phyloP scores from a whole-genome alignment of 352 stramenopile genomes.

The Phytophthora sansomeana region DNA sequence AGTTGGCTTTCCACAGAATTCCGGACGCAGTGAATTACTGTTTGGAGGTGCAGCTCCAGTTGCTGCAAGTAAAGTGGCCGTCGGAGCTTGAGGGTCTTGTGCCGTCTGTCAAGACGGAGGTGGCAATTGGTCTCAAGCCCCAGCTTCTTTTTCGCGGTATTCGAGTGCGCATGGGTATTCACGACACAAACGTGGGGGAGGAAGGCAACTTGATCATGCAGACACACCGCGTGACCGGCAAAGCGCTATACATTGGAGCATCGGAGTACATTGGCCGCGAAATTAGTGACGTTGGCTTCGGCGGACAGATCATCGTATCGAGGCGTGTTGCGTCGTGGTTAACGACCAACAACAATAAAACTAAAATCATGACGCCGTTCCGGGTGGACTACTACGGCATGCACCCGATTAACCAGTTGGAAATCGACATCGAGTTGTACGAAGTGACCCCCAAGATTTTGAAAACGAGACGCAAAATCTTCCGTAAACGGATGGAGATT shows the following conservation, averaged over 20 bases:
- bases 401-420: slow-evolving; percentile 55
- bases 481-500: slow-evolving; percentile 48
- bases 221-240: slow-evolving; percentile 71
- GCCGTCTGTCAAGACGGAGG: slow-evolving; percentile 65
- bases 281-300: slow-evolving; percentile 69
- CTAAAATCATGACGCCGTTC: slow-evolving; percentile 52
- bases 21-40: slow-evolving; percentile 71
- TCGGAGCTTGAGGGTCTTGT: slow-evolving; percentile 58
- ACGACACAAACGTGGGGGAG: slow-evolving; percentile 60
- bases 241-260: slow-evolving; percentile 70
- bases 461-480: slow-evolving; percentile 61
- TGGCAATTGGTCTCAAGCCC: slow-evolving; percentile 51
- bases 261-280: slow-evolving; percentile 72
- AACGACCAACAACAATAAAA: slow-evolving; percentile 40
- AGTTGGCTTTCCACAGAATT: slow-evolving; percentile 77
- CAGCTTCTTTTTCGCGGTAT: slow-evolving; percentile 67
- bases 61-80: slow-evolving; percentile 71
- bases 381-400: slow-evolving; percentile 59
- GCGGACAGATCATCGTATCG: slow-evolving; percentile 77
- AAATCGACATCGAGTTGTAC: slow-evolving; percentile 68
- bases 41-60: slow-evolving; percentile 65
- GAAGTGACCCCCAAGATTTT: slow-evolving; percentile 66
- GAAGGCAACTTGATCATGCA: slow-evolving; percentile 63
- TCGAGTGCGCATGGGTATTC: slow-evolving; percentile 81
- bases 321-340: slow-evolving; percentile 66